Base-by-base conservation (phyloP, 2,329 filamentous ascomycete species). In the Sporothrix dimorphospora region DNA sequence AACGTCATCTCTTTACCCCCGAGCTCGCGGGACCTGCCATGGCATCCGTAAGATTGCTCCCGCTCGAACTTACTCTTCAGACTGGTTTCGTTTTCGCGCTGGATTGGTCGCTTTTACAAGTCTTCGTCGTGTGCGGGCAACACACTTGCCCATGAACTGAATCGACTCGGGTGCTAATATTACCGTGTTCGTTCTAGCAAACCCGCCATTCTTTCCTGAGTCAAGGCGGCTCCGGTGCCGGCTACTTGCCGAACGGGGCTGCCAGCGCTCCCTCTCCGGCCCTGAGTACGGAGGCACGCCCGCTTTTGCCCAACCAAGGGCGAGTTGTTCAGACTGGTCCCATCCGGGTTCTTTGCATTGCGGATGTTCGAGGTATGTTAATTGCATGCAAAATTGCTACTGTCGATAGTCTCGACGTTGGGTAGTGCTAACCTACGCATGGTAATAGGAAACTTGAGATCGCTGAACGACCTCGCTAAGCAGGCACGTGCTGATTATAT, bases 401-500 rank as follows among this genome's bases (percentile, higher is more conserved):
- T 27, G 11, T 59, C 45, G 24, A 11, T 30, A 16, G 0, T 27
- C 24, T n/a, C 2, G 30, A 38, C n/a, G 27, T 55, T 30, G 8
- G 34, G 14, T 27, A 24, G 71, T 78, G 73, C 78, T 61, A 57
- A 74, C 71, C 55, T 27, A 61, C 49, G 45, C 30, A 7, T 71
- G 68, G 9, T n/a, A 55, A 71, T 77, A 99, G 96, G 96, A 82
- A 98, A 98, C 82, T 86, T 99, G 77, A 90, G 92, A 83, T 98
- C 96, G 76, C 86, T 99, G 79, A 99, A 99, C 84, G 94, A 98
- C 74, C 91, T 99, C 74, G 96, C 96, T 76, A 97, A 93, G 83
- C 92, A 96, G 80, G 95, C 96, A 75, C 92, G 92, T 80, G 96
- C 96, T 78, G 94, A 98, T 83, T 94, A 98, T 84, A 97, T 99